Percentiles rank a stretch among this genome's conserved stretches.
Conservation (phyloP, 2,329 filamentous ascomycete genomes). For the Colletotrichum sp. region DNA sequence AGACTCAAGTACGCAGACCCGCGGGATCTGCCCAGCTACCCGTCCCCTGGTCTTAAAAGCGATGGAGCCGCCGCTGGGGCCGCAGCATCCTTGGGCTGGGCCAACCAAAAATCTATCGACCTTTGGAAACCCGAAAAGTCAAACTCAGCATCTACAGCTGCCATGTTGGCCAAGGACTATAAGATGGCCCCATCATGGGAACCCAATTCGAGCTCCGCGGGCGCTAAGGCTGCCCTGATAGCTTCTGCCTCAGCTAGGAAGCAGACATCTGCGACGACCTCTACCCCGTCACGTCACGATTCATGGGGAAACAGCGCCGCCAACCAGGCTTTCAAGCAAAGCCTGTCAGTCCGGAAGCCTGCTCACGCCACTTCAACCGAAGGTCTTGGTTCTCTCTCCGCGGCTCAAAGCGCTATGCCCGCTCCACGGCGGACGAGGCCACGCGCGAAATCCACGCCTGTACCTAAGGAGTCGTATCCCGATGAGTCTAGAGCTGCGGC, state of each 20-base stretch:
- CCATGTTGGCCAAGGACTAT: conserved; percentile 46
- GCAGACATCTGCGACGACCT: conserved; percentile 45
- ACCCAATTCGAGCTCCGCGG: conserved; percentile 66
- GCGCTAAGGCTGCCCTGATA: conserved; percentile 76
- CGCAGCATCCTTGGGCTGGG: conserved; percentile 77
- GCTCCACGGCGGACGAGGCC: conserved; percentile 50
- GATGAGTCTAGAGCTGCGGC: conserved; percentile 64
- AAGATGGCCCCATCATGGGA: conserved; percentile 61
- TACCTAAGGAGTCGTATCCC: conserved; percentile 52
- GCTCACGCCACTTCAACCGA: conserved; percentile 30
- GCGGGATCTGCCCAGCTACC: conserved; percentile 76
- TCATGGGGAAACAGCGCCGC: conserved; percentile 72
- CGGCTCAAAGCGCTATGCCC: conserved; percentile 79
- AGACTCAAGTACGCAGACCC: conserved; percentile 74
- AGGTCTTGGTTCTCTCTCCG: conserved; percentile 66
- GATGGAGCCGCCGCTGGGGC: conserved; percentile 71
- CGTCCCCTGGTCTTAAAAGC: conserved; percentile 65
- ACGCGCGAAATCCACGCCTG: conserved; percentile 69
- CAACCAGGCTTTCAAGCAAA: conserved; percentile 66
- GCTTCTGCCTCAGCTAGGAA: conserved; percentile 43
- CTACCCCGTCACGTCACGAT: conserved; percentile 44
- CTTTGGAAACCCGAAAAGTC: conserved; percentile 69
- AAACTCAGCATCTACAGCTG: conserved; percentile 51
- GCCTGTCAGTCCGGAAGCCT: conserved; percentile 32
- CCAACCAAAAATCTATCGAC: conserved; percentile 69